Percentiles rank a stretch among this genome's conserved stretches.
Evolutionary conservation across 352 stramenopile genomes (phyloP).

Genomic region (Pythium diclinum): DNA sequence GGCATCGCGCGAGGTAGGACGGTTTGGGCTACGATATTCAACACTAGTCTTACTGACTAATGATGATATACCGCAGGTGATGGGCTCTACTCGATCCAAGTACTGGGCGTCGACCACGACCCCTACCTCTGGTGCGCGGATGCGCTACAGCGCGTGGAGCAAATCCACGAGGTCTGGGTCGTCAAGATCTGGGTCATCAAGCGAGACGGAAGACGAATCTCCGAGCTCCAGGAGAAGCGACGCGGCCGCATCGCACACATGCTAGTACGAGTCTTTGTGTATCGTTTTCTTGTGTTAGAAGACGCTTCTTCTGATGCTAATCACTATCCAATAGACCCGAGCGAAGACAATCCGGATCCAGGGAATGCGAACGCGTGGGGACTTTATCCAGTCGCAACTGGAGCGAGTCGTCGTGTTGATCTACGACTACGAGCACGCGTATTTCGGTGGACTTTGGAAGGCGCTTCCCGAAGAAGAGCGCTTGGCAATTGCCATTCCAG

Average conservation of each 20-base stretch:
- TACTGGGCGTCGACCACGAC: slow-evolving; percentile 6
- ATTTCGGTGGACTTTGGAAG: slow-evolving; percentile 14
- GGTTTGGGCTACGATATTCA: no score
- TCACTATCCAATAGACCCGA: slow-evolving; percentile 4
- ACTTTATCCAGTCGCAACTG: slow-evolving; percentile 14
- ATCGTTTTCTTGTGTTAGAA: no score
- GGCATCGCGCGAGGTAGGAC: slow-evolving; percentile 2
- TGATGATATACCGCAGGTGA: not conserved
- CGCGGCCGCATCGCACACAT: slow-evolving; percentile 8
- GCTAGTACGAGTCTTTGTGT: no score
- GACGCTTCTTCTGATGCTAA: no score
- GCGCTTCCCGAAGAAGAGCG: not conserved
- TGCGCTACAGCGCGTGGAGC: slow-evolving; percentile 7
- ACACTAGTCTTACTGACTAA: no score
- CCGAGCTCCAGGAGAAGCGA: slow-evolving; percentile 7
- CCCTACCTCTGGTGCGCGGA: slow-evolving; percentile 7
- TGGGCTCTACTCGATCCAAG: slow-evolving; percentile 11
- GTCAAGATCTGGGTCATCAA: slow-evolving; percentile 21
- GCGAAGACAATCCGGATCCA: slow-evolving; percentile 15
- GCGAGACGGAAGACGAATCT: not conserved
- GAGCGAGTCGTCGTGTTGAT: slow-evolving; percentile 14
- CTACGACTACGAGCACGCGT: slow-evolving; percentile 18
- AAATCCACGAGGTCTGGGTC: slow-evolving; percentile 8
- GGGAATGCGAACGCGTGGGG: slow-evolving; percentile 5
- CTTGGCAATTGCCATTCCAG: not conserved